Evolutionary conservation across 148 eudicot genomes (phyloP).

Genomic region (Nepenthes gracilis): DNA sequence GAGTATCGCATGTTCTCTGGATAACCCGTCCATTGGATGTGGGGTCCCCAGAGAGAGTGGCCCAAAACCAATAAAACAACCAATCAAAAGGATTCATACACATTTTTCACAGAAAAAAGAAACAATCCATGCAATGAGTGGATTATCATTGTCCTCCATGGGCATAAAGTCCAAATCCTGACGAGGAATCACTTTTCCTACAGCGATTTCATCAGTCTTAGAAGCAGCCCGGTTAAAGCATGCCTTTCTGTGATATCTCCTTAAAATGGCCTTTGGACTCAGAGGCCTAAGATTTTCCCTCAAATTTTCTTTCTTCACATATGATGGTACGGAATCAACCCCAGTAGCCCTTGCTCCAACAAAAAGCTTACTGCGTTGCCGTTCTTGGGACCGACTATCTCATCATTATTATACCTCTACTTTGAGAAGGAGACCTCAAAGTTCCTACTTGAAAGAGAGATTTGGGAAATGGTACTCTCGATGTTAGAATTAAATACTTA

Average conservation of each 20-base stretch:
- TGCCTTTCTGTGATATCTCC: constrained; percentile 5
- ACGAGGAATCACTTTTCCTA: constrained; percentile 14
- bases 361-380: background rate
- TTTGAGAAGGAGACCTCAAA: constrained; percentile 58
- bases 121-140: constrained; percentile 84
- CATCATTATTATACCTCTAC: constrained; percentile 31
- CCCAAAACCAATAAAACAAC: no score
- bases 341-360: background rate
- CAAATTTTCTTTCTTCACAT: constrained; percentile 3
- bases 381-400: constrained; percentile 8
- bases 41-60: no score
- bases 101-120: constrained; percentile 49
- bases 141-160: constrained; percentile 60
- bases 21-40: no score
- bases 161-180: constrained; percentile 30
- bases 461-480: constrained; percentile 9
- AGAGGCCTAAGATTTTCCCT: background rate
- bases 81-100: constrained; percentile 4
- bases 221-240: constrained; percentile 16
- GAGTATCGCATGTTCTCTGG: no score
- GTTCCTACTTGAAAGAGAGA: constrained; percentile 12
- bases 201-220: constrained; percentile 22
- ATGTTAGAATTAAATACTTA: no score
- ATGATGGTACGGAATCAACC: background rate
- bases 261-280: no score